Conservation (phyloP, 768 basidiomycete species). For the Agrocybe chaxingu region DNA sequence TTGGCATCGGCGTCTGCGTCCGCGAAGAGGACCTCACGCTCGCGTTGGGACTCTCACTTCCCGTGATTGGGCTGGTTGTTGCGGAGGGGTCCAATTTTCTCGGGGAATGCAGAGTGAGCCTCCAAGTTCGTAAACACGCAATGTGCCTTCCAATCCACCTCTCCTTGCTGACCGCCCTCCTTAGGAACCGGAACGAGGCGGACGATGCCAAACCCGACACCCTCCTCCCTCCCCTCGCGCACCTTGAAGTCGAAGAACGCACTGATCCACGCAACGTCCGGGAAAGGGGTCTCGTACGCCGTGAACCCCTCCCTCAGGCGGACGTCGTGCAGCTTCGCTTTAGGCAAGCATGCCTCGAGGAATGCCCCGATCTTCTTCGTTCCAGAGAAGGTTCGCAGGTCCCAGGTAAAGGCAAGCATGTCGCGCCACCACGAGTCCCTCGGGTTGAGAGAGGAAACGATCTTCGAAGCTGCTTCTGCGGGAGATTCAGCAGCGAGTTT, state of each 20-base stretch:
- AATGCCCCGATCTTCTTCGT: slow-evolving; percentile 32
- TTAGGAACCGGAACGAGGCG: slow-evolving; percentile 38
- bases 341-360: slow-evolving; percentile 34
- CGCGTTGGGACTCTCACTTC: slow-evolving; percentile 42
- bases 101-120: slow-evolving; percentile 41
- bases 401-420: slow-evolving; percentile 48
- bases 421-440: slow-evolving; percentile 44
- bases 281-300: slow-evolving; percentile 28
- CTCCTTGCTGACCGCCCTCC: neutral
- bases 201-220: slow-evolving; percentile 38
- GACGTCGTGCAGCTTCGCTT: neutral
- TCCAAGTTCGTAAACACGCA: slow-evolving; percentile 49
- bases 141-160: slow-evolving; percentile 47
- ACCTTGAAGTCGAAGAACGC: slow-evolving; percentile 44
- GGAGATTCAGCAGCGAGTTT: no score
- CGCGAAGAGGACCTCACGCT: slow-evolving; percentile 35
- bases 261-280: slow-evolving; percentile 46
- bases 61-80: slow-evolving; percentile 40
- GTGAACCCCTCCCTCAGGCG: neutral
- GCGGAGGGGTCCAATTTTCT: slow-evolving; percentile 38
- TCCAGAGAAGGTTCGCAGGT: slow-evolving; percentile 46
- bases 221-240: slow-evolving; percentile 38
- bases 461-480: no score
- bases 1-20: no score
- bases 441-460: no score